These are phyloP conservation scores for Pseudozyma sp. DNA, from an alignment of 1,284 basidiomycete genomes.

Conservation along the genomic window DNA sequence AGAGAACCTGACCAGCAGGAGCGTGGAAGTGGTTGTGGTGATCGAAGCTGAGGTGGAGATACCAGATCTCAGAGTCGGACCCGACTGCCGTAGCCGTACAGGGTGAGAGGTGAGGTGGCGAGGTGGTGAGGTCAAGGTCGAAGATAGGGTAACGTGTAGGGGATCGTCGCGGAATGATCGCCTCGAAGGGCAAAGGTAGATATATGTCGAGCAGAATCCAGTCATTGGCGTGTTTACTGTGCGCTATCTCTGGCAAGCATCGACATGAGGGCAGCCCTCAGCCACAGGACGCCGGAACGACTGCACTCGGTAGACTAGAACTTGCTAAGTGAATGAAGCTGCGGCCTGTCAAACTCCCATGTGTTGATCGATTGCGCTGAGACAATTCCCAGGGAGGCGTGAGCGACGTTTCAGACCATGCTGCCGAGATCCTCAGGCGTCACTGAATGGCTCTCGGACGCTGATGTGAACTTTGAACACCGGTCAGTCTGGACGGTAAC, in stretches of 20 bases:
- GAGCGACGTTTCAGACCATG: not conserved
- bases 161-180: too few species aligned
- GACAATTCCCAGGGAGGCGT: not conserved
- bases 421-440: not conserved
- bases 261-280: not conserved
- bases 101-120: conserved; percentile 10
- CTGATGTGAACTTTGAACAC: not conserved
- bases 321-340: not conserved
- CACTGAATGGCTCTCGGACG: not conserved
- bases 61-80: conserved; percentile 33
- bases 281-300: not conserved
- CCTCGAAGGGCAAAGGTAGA: too few species aligned
- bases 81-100: conserved; percentile 13
- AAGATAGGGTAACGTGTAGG: too few species aligned
- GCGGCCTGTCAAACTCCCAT: not conserved
- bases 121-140: not conserved
- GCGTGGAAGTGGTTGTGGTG: conserved; percentile 1
- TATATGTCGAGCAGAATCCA: too few species aligned
- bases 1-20: conserved; percentile 35
- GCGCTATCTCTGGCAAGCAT: too few species aligned
- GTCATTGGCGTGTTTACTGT: too few species aligned
- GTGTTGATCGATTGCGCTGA: not conserved
- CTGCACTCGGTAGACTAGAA: not conserved
- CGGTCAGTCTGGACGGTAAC: too few species aligned
- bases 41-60: conserved; percentile 16